phyloP scores from a whole-genome alignment of 2,329 filamentous ascomycete species.

The Cyphellophora europaea region DNA sequence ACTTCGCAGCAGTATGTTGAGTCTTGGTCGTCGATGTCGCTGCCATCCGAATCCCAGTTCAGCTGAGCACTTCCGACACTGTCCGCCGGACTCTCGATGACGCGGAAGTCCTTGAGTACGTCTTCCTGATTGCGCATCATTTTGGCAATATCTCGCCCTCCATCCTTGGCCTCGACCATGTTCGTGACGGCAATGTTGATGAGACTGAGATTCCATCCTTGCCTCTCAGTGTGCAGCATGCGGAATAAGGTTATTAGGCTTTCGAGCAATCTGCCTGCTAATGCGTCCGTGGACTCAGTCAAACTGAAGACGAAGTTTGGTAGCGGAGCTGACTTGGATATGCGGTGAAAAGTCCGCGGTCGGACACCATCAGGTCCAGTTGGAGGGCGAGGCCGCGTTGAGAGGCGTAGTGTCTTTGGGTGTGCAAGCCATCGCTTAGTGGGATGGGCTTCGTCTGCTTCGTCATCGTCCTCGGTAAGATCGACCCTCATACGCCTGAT shows the following conservation, averaged over 20 bases:
- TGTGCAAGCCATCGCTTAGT: conserved; percentile 59
- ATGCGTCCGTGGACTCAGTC: conserved; percentile 44
- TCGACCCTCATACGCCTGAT: conserved; percentile 72
- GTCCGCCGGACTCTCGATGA: conserved; percentile 19
- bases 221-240: conserved; percentile 59
- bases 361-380: conserved; percentile 45
- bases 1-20: conserved; percentile 8
- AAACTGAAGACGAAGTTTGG: conserved; percentile 65
- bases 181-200: conserved; percentile 84
- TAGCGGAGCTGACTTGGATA: conserved; percentile 65
- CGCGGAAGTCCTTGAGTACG: conserved; percentile 57
- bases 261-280: conserved; percentile 65
- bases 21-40: conserved; percentile 7
- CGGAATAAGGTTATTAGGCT: conserved; percentile 63
- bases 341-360: conserved; percentile 54
- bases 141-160: conserved; percentile 64
- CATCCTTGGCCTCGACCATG: conserved; percentile 52
- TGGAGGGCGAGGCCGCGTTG: conserved; percentile 56
- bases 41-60: conserved; percentile 13
- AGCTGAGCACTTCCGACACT: neutral
- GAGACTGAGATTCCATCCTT: conserved; percentile 70
- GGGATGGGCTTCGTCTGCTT: conserved; percentile 21
- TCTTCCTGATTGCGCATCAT: conserved; percentile 76
- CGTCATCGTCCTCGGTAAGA: conserved; percentile 48
- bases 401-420: conserved; percentile 72